A percentile compares a stretch with the other conserved stretches of the same genome.
These are phyloP conservation scores for Xylaria longipes DNA, from an alignment of 495 filamentous ascomycete genomes.

Conservation along the genomic window DNA sequence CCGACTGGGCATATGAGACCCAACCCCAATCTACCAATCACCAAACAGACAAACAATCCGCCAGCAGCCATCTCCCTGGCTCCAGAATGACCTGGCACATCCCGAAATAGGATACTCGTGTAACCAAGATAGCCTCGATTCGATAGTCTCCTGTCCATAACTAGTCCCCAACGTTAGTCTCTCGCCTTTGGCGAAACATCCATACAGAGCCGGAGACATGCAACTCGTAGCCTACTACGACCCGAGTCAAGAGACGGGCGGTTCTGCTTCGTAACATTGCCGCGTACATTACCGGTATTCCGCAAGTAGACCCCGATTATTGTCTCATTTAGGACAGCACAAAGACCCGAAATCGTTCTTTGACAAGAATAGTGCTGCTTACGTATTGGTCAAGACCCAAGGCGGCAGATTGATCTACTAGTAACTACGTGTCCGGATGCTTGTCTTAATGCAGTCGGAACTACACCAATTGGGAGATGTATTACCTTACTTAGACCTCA, in stretches of 20 bases:
- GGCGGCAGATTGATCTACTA: background rate
- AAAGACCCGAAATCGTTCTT: background rate
- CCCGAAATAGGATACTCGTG: slow-evolving; percentile 1
- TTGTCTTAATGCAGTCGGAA: background rate
- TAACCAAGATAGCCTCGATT: slow-evolving; percentile 13
- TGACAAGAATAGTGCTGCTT: background rate
- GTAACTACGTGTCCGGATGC: background rate
- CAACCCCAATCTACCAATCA: slow-evolving; percentile 7
- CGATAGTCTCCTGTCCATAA: background rate
- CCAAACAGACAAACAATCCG: background rate
- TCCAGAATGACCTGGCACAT: slow-evolving; percentile 19
- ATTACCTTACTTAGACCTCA: background rate
- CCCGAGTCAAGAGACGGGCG: background rate
- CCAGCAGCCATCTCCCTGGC: slow-evolving; percentile 4
- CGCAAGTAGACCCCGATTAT: background rate
- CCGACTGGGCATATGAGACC: background rate
- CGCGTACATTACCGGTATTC: background rate
- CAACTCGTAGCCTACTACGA: background rate
- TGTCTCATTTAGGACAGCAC: background rate
- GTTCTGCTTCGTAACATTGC: background rate
- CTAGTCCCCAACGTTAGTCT: background rate
- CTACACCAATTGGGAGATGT: background rate
- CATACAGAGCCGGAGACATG: background rate
- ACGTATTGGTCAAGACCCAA: background rate
- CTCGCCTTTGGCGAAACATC: background rate